Evolutionary conservation across 2,329 filamentous ascomycete genomes (phyloP).

Genomic region (Lasiodiplodia sp.): DNA sequence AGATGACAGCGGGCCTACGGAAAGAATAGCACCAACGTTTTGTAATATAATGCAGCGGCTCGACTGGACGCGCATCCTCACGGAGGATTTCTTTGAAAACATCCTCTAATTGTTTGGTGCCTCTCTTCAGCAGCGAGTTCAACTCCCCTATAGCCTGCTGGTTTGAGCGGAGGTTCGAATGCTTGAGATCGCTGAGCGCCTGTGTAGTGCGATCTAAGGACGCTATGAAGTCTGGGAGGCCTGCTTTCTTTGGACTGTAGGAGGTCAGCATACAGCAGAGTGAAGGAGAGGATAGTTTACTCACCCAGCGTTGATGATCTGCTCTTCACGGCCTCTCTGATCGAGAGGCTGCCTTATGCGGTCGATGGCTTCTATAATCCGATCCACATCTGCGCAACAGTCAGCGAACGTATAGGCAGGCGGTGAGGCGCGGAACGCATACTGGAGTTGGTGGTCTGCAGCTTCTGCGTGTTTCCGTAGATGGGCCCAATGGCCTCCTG

Average conservation of each 20-base stretch:
- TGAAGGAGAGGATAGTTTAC: constrained; percentile 37
- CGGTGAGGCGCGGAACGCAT: constrained; percentile 39
- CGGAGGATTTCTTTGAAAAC: constrained; percentile 80
- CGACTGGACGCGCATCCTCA: constrained; percentile 77
- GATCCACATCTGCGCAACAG: constrained; percentile 74
- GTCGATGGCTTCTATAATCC: constrained; percentile 85
- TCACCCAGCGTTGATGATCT: constrained; percentile 82
- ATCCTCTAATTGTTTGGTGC: constrained; percentile 82
- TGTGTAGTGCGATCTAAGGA: constrained; percentile 89
- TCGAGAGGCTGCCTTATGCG: constrained; percentile 89
- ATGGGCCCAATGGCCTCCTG: constrained; percentile 92
- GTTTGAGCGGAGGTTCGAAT: constrained; percentile 90
- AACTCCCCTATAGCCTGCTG: constrained; percentile 87
- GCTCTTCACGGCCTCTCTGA: constrained; percentile 89
- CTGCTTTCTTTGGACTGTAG: constrained; percentile 77
- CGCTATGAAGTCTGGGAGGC: constrained; percentile 82
- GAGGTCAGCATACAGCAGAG: constrained; percentile 27
- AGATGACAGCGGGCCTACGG: background rate
- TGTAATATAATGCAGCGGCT: constrained; percentile 90
- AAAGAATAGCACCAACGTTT: constrained; percentile 66
- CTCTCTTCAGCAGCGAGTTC: constrained; percentile 76
- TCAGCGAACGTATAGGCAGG: constrained; percentile 1
- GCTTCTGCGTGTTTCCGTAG: constrained; percentile 86
- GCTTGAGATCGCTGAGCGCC: constrained; percentile 82
- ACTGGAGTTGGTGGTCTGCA: constrained; percentile 88